Percentiles rank a stretch among this genome's conserved stretches.
These are phyloP conservation scores for Manihot esculenta DNA, from an alignment of 441 rosid genomes.

Conservation along the genomic window DNA sequence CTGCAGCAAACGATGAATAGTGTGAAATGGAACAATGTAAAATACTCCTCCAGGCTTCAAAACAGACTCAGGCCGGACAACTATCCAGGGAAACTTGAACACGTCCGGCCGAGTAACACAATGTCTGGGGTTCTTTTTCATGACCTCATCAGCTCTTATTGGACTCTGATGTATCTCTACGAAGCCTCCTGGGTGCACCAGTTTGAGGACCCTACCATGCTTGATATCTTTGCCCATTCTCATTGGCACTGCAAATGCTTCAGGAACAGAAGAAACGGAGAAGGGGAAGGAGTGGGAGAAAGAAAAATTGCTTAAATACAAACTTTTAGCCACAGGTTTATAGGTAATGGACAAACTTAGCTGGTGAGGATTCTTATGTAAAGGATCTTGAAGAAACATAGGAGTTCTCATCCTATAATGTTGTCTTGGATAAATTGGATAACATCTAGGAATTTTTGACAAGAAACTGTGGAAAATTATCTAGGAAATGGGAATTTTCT, in stretches of 20 bases:
- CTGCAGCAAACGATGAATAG: constrained; percentile 29
- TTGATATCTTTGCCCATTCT: constrained; percentile 10
- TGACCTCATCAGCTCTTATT: constrained; percentile 34
- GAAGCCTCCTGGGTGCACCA: constrained; percentile 39
- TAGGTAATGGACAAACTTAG: not conserved
- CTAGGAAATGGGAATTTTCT: not conserved
- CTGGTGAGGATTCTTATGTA: not conserved
- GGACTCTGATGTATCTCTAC: constrained; percentile 32
- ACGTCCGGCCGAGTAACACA: constrained; percentile 42
- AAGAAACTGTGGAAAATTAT: not conserved
- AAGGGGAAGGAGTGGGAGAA: not conserved
- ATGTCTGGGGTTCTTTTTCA: constrained; percentile 46
- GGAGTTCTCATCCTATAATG: not conserved
- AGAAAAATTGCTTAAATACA: not conserved
- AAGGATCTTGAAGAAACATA: not conserved
- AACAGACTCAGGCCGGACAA: constrained; percentile 43
- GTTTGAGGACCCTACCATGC: constrained; percentile 30
- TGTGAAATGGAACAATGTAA: constrained; percentile 39
- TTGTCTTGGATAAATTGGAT: not conserved
- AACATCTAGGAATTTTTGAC: not conserved
- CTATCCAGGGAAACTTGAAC: constrained; percentile 45
- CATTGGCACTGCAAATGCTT: not conserved
- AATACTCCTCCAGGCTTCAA: constrained; percentile 39
- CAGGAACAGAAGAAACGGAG: not conserved
- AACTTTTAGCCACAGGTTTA: not conserved